Conservation (phyloP, 306 rosid genomes). For the Rosa lucieae region DNA sequence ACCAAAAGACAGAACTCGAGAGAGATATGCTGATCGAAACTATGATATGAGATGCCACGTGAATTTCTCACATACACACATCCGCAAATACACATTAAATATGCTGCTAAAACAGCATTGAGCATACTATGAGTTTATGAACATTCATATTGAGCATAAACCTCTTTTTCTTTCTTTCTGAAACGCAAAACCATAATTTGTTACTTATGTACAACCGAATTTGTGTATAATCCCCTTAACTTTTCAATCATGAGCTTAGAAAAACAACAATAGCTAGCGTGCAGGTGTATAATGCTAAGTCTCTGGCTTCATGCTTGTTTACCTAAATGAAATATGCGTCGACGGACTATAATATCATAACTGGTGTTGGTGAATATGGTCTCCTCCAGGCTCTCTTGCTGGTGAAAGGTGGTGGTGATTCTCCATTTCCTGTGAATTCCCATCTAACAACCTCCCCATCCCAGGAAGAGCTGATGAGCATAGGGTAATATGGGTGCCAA, state of each 20-base stretch:
- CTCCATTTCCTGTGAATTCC: slow-evolving; percentile 61
- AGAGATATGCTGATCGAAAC: background rate
- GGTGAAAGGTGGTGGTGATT: slow-evolving; percentile 31
- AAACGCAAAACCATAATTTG: background rate
- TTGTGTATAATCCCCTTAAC: background rate
- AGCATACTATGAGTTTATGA: background rate
- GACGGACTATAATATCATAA: background rate
- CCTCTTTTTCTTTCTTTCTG: background rate
- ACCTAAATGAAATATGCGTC: background rate
- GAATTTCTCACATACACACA: too few species aligned
- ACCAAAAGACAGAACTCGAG: background rate
- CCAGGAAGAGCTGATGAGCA: slow-evolving; percentile 93
- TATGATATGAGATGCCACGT: background rate
- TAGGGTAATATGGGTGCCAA: slow-evolving; percentile 86
- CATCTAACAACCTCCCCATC: slow-evolving; percentile 88
- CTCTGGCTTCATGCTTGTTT: background rate
- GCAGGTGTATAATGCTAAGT: background rate
- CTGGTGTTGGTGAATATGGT: slow-evolving; percentile 20
- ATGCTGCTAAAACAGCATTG: background rate
- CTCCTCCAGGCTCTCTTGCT: slow-evolving; percentile 42
- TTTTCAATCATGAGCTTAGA: slow-evolving; percentile 4
- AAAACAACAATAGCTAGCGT: slow-evolving; percentile 13
- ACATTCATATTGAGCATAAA: background rate
- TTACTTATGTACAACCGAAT: slow-evolving; percentile 39
- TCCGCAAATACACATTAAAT: background rate